Evolutionary conservation across 83 land plant genomes (phyloP), one percentile per base, ranked within the genome.

Genomic region (Diphasiastrum complanatum): DNA sequence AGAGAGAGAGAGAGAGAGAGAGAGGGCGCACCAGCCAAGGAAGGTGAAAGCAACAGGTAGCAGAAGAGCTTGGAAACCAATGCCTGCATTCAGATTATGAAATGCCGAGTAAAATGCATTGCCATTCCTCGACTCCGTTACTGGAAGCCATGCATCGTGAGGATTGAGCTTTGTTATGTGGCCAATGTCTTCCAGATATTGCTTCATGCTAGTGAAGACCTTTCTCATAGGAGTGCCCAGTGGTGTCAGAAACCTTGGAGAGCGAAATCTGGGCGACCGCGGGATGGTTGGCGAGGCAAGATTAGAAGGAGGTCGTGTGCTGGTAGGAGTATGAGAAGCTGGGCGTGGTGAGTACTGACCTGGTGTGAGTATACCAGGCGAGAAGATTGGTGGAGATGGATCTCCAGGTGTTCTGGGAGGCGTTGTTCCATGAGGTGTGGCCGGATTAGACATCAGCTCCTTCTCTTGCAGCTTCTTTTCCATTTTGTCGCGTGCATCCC

Each of bases 141-240:
- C 81, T 45, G 97, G 97, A 14, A 91, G 85, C 97, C 97, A 91
- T 14, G 93, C 93, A 62, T 91, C 95, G 50, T 77, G 84, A 12
- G 89, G 90, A 49, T 84, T 80, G 41, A 91, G 78, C 69, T 84
- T 81, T 4, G 97, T 84, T 8, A 86, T 69, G 63, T 91, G 97
- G 1, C 97, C 97, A 45, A 91, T 82, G 53, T 91, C 97, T 69
- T 91, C 97, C 52, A 91, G 73, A 49, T 91, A 86, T n/a, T 79
- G 71, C 57, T 84, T 79, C 85, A 90, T 81, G 73, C 79, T 90
- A 47, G 76, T 60, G 57, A 91, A 67, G 16, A 73, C 84, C 71
- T 82, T 69, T 58, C 80, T 81, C 80, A 84, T 73, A n/a, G 97
- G 89, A 12, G 89, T 83, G 45, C 91, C 96, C 18, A 82, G 79